Conservation (phyloP, 2,329 filamentous ascomycete species). For the Ramularia collo-cygni region DNA sequence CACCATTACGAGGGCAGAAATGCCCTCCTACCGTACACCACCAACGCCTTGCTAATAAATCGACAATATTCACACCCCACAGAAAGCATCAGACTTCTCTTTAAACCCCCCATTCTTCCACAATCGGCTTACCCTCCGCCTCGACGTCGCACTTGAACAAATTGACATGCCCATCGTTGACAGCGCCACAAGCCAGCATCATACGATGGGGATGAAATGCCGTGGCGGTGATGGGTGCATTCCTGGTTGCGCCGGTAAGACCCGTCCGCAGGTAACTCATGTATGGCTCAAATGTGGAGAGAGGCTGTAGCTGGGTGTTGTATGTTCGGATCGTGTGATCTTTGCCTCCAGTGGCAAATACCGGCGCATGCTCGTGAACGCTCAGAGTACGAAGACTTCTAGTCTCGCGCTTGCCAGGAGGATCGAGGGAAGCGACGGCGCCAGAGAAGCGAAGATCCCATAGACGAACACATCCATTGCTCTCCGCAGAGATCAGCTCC, state of each 20-base stretch:
- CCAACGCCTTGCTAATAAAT: no score
- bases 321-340: slow-evolving; percentile 85
- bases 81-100: slow-evolving; percentile 2
- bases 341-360: slow-evolving; percentile 90
- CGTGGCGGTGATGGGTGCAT: slow-evolving; percentile 76
- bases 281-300: slow-evolving; percentile 83
- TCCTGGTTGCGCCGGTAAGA: slow-evolving; percentile 32
- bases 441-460: slow-evolving; percentile 79
- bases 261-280: slow-evolving; percentile 48
- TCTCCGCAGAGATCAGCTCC: slow-evolving; percentile 82
- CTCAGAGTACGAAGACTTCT: slow-evolving; percentile 61
- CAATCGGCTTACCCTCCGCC: slow-evolving; percentile 11
- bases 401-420: slow-evolving; percentile 47
- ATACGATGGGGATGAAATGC: slow-evolving; percentile 94
- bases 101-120: slow-evolving; percentile 7
- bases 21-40: no score
- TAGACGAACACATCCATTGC: slow-evolving; percentile 86
- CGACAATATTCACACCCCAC: no score
- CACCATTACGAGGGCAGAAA: no score
- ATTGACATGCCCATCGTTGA: slow-evolving; percentile 85
- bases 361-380: slow-evolving; percentile 92
- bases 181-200: slow-evolving; percentile 78
- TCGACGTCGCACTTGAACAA: slow-evolving; percentile 51
- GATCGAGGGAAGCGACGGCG: slow-evolving; percentile 29
- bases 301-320: slow-evolving; percentile 61